Base-by-base conservation (phyloP, 164 flowering plant genomes). In the Berberis vulgaris region DNA sequence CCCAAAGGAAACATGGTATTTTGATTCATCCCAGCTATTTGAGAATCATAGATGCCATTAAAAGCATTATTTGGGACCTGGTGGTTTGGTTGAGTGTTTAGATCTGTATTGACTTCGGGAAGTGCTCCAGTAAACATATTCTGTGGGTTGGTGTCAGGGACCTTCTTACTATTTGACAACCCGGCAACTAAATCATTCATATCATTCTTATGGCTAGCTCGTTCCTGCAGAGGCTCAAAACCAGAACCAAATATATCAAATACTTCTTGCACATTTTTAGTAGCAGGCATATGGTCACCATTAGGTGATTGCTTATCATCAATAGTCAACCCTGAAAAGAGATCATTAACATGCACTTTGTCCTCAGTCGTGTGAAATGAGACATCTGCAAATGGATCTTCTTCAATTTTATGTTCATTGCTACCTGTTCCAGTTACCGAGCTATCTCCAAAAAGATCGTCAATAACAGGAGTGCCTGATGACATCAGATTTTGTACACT, bases 371-470 rank as follows among this genome's bases (percentile, higher is more conserved):
- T 63, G 73, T 86, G 94, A 67, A 94, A 94, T 45, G 96, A 91
- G 47, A 94, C 96, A 83, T 81, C 97, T 42, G 96, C 87, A 74
- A 94, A 94, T 9, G 96, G 99, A 61, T 94, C 26, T 26, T 26
- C 96, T 67, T 80, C 84, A 63, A 65, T 70, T 66, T 79, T 82
- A 40, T 66, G 76, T 57, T 73, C 79, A 47, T 62, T 69, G 49
- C 63, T 66, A 69, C 67, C 74, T 10, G 53, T 69, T 63, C 64
- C 75, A 67, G 68, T 56, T 42, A 70, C 69, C 46, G 61, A 43
- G 69, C 78, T 66, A 66, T 82, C 96, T 50, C 96, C 93, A 71
- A 94, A 83, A 50, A 87, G 73, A 77, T 94, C 95, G 80, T 83
- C 89, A 67, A 85, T 69, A 26, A 82, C 59, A 42, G 88, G 84